Conservation (phyloP, 2,329 filamentous ascomycete species). For the Pyrenochaeta sp. region DNA sequence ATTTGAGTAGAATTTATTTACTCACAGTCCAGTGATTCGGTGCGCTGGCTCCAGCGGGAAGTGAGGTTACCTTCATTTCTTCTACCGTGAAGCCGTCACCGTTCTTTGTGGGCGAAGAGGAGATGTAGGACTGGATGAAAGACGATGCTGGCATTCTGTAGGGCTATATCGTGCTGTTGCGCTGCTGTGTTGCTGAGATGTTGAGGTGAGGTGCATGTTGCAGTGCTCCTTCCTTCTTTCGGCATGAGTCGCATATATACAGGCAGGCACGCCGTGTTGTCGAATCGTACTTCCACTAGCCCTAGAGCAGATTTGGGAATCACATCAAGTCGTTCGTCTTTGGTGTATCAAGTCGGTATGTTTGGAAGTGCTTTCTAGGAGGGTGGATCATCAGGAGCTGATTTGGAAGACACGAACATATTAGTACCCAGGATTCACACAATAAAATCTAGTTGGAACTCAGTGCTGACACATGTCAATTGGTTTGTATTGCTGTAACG, state of each 20-base stretch:
- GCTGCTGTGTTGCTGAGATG: constrained; percentile 2
- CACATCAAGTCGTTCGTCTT: neutral
- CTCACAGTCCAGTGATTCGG: constrained; percentile 24
- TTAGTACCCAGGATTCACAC: neutral
- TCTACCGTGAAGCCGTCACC: constrained; percentile 64
- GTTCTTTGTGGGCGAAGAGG: constrained; percentile 32
- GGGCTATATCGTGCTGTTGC: neutral
- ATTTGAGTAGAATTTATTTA: neutral
- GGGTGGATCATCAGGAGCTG: neutral
- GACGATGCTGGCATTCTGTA: constrained; percentile 46
- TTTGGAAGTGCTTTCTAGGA: neutral
- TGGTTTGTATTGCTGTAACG: constrained; percentile 26
- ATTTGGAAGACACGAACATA: neutral
- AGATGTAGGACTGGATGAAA: constrained; percentile 57
- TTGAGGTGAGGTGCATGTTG: constrained; percentile 1
- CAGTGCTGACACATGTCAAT: neutral
- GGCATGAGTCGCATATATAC: neutral
- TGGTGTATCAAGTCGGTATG: neutral
- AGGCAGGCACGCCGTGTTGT: neutral
- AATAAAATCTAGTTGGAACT: neutral
- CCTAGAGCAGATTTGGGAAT: neutral
- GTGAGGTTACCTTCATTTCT: constrained; percentile 53
- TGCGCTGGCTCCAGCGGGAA: constrained; percentile 43
- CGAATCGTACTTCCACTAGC: neutral
- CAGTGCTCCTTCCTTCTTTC: constrained; percentile 14